These are phyloP conservation scores for Trichophyton mentagrophytes DNA, from an alignment of 2,329 filamentous ascomycete genomes.

Conservation along the genomic window DNA sequence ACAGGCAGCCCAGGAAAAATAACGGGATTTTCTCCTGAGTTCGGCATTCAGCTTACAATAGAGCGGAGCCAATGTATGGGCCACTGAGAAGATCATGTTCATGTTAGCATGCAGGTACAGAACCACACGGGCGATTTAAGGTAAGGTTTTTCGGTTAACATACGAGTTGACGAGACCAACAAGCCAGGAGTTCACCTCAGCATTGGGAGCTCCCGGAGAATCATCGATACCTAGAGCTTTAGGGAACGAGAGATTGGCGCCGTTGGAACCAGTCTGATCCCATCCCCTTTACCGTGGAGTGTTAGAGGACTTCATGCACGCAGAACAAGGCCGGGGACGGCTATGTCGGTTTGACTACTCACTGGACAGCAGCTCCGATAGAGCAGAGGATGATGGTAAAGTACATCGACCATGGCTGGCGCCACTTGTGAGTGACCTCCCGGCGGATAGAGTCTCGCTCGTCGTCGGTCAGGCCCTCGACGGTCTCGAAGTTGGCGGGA, in stretches of 20 bases:
- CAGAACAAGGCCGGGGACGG: background rate
- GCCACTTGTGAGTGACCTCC: slow-evolving; percentile 39
- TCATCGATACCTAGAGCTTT: slow-evolving; percentile 34
- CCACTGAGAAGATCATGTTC: slow-evolving; percentile 22
- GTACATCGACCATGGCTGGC: slow-evolving; percentile 37
- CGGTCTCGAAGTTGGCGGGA: slow-evolving; percentile 33
- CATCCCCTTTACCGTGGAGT: slow-evolving; percentile 23
- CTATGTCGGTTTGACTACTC: slow-evolving; percentile 15
- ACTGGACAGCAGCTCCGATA: slow-evolving; percentile 41
- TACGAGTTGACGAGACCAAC: slow-evolving; percentile 53
- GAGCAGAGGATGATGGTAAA: slow-evolving; percentile 41
- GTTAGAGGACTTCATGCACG: background rate
- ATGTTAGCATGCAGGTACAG: slow-evolving; percentile 7
- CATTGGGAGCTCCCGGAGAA: slow-evolving; percentile 22
- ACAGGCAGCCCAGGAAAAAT: slow-evolving; percentile 5
- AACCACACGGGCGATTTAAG: slow-evolving; percentile 8
- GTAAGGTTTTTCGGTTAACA: slow-evolving; percentile 33
- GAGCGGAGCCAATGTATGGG: slow-evolving; percentile 41
- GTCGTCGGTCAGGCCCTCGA: slow-evolving; percentile 31
- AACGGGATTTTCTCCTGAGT: background rate
- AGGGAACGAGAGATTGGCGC: slow-evolving; percentile 42
- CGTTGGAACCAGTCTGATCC: slow-evolving; percentile 43
- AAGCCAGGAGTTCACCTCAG: slow-evolving; percentile 42
- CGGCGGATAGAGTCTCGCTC: slow-evolving; percentile 34
- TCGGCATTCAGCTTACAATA: slow-evolving; percentile 27